Conservation (phyloP, 116 monocot genomes). For the Dioscorea cayenensis region DNA sequence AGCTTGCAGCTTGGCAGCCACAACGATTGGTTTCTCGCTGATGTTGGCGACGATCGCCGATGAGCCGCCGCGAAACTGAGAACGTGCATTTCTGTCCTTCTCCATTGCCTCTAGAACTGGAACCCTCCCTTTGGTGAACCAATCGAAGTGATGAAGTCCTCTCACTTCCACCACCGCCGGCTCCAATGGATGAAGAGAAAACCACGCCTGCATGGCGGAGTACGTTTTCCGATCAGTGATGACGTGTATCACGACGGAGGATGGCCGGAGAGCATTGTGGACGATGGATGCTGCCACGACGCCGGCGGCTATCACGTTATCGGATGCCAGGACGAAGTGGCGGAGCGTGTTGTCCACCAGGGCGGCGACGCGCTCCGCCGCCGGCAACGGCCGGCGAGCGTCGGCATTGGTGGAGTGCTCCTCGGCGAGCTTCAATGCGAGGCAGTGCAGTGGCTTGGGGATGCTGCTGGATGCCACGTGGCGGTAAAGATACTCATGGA, state of each 20-base stretch:
- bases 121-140: conserved; percentile 53
- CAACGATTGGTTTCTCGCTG: conserved; percentile 52
- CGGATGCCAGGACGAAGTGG: conserved; percentile 82
- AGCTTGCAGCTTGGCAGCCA: conserved; percentile 76
- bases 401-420: conserved; percentile 68
- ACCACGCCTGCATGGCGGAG: conserved; percentile 93
- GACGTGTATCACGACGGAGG: conserved; percentile 56
- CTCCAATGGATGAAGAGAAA: conserved; percentile 57
- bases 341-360: conserved; percentile 48
- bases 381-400: conserved; percentile 64
- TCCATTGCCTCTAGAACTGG: conserved; percentile 81
- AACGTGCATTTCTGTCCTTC: conserved; percentile 48
- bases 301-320: conserved; percentile 79
- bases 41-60: conserved; percentile 42
- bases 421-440: conserved; percentile 56
- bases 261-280: conserved; percentile 34
- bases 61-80: conserved; percentile 54
- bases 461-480: conserved; percentile 89
- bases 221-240: conserved; percentile 85
- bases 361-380: conserved; percentile 38
- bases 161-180: conserved; percentile 90
- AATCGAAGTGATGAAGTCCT: conserved; percentile 83
- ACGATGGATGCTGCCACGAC: conserved; percentile 67
- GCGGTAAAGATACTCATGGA: conserved; percentile 75
- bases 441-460: conserved; percentile 78